Percentiles rank a stretch among this genome's conserved stretches.
Conservation (phyloP, 129 eudicot species). For the Lactuca saligna region DNA sequence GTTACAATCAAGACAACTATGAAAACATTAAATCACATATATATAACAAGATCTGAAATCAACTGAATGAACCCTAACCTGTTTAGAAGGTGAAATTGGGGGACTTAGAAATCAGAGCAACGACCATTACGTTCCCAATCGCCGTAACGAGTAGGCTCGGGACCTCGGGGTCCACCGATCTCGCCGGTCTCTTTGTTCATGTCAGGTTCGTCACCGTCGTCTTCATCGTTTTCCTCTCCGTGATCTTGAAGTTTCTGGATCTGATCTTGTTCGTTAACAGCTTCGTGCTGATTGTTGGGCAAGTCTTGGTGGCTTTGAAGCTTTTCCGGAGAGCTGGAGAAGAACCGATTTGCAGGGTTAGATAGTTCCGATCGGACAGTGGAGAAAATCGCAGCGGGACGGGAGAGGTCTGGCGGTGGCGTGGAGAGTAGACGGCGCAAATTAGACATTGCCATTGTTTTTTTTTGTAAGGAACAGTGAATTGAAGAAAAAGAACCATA, state of each 20-base stretch:
- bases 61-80: conserved; percentile 21
- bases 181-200: conserved; percentile 75
- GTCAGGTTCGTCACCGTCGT: conserved; percentile 34
- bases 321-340: conserved; percentile 41
- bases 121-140: conserved; percentile 97
- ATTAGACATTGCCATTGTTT: conserved; percentile 43
- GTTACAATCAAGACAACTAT: conserved; percentile 3
- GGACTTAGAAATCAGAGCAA: conserved; percentile 72
- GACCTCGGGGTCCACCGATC: conserved; percentile 84
- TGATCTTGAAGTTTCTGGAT: conserved; percentile 22
- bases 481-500: background rate
- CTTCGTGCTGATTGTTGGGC: conserved; percentile 26
- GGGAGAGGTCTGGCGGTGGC: conserved; percentile 23
- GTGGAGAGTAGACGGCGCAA: conserved; percentile 54
- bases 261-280: conserved; percentile 20
- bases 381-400: conserved; percentile 18
- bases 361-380: conserved; percentile 30
- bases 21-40: conserved; percentile 5
- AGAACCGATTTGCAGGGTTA: conserved; percentile 40
- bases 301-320: conserved; percentile 23
- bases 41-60: conserved; percentile 9
- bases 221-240: conserved; percentile 33
- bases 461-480: conserved; percentile 5
- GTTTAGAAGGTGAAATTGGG: background rate
- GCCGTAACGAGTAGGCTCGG: conserved; percentile 88